Base-by-base conservation (phyloP, 1,284 basidiomycete species). In the Kalmanozyma brasiliensis region DNA sequence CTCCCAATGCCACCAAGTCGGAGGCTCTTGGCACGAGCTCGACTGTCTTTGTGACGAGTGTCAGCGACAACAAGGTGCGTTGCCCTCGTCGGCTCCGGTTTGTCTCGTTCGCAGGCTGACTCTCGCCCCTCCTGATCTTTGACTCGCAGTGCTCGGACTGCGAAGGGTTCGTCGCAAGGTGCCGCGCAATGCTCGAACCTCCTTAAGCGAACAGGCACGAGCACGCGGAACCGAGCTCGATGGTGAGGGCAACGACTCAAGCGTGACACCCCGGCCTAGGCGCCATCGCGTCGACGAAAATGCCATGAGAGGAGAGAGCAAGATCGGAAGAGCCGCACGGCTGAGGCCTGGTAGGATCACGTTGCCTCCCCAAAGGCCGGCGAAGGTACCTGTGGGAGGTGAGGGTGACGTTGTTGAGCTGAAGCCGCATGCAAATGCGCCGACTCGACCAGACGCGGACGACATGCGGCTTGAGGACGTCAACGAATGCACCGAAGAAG, bases 271-370 rank as follows among this genome's bases (percentile, higher is more conserved):
- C 17, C 41, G 29, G 14, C 20, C 29, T 11, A 35, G 58, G 2
- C 46, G 46, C 6, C 33, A 45, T 4, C 30, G 49, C 1, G 11
- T 30, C 8, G 34, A 58, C 30, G 53, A 52, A 10, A 58, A 57
- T 23, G 53, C 53, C 1, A 48, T 49, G 30, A 44, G 49, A 10
- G 53, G 49, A 2, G 49, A 49, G 17, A 42, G 53, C 35, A 64
- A 64, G 46, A 36, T 64, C 14, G 61, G 61, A 2, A 48, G 61
- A 46, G 61, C 44, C 1, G 49, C 61, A 1, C 26, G 46, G 8
- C 19, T 64, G n/a, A 32, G 36, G 16, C 53, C 53, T 10, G 61
- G 61, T 7, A 30, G 61, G 40, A 44, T 64, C 40, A 57, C 61
- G n/a, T 49, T 64, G 10, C 3, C 10, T 4, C 40, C 26, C 6